Evolutionary conservation across 345 rosid species (phyloP).

Genomic region (Populus alba): DNA sequence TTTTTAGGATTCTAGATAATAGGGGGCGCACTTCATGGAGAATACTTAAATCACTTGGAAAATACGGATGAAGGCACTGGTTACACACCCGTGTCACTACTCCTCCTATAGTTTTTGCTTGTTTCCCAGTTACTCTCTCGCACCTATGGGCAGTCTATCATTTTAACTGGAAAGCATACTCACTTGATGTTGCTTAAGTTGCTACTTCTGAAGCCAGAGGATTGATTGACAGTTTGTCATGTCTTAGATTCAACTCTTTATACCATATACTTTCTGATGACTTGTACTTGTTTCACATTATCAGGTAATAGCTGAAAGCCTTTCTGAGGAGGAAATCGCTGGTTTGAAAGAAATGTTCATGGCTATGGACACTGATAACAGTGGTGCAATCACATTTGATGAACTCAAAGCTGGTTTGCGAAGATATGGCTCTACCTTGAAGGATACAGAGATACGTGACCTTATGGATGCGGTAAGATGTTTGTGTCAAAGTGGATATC

Average conservation of each 20-base stretch:
- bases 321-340: conserved; percentile 98
- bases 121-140: not conserved
- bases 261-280: not conserved
- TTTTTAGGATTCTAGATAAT: not conserved
- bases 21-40: not conserved
- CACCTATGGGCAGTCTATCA: not conserved
- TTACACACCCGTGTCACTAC: not conserved
- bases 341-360: conserved; percentile 90
- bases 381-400: conserved; percentile 97
- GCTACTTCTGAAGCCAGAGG: not conserved
- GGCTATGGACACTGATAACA: conserved; percentile 91
- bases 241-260: not conserved
- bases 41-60: not conserved
- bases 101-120: not conserved
- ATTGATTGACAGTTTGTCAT: not conserved
- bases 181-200: not conserved
- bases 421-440: conserved; percentile 94
- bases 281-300: conserved; percentile 12
- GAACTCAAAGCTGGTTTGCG: conserved; percentile 93
- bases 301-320: conserved; percentile 98
- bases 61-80: not conserved
- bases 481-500: not conserved
- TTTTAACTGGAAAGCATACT: not conserved
- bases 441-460: conserved; percentile 91
- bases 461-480: conserved; percentile 95